Percentiles rank a stretch among this genome's conserved stretches.
Conservation (phyloP, 2,329 filamentous ascomycete species). For the Rachicladosporium sp. region DNA sequence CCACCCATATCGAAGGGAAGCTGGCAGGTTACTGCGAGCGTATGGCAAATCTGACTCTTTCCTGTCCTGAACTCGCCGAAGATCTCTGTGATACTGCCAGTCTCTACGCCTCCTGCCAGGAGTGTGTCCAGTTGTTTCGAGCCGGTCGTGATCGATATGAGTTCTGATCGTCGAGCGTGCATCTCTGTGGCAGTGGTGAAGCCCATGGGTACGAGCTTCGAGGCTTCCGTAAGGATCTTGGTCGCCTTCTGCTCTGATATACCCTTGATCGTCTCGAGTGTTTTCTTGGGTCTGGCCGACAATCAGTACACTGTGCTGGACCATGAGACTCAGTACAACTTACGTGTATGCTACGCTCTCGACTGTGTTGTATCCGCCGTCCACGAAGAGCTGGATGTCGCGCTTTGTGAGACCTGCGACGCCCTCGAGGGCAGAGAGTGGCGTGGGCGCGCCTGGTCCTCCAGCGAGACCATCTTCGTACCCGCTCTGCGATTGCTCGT, state of each 20-base stretch:
- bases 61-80: conserved; percentile 97
- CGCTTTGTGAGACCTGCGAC: conserved; percentile 32
- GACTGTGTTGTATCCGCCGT: conserved; percentile 89
- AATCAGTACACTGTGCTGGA: background rate
- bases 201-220: conserved; percentile 94
- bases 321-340: conserved; percentile 15
- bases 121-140: conserved; percentile 95
- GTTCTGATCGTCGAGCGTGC: conserved; percentile 89
- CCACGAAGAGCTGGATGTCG: conserved; percentile 46
- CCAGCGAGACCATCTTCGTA: conserved; percentile 63
- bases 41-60: conserved; percentile 98
- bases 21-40: conserved; percentile 94
- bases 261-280: conserved; percentile 89
- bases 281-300: conserved; percentile 47
- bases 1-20: conserved; percentile 98
- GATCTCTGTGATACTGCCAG: conserved; percentile 92
- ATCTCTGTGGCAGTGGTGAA: conserved; percentile 99
- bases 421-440: conserved; percentile 74
- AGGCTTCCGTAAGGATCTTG: conserved; percentile 82
- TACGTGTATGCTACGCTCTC: conserved; percentile 92
- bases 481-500: conserved; percentile 56
- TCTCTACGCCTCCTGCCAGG: conserved; percentile 87
- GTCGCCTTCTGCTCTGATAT: conserved; percentile 94
- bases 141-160: conserved; percentile 95
- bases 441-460: conserved; percentile 87